These are phyloP conservation scores for Penicillium tannophilum DNA, from an alignment of 495 filamentous ascomycete species.

Conservation along the genomic window DNA sequence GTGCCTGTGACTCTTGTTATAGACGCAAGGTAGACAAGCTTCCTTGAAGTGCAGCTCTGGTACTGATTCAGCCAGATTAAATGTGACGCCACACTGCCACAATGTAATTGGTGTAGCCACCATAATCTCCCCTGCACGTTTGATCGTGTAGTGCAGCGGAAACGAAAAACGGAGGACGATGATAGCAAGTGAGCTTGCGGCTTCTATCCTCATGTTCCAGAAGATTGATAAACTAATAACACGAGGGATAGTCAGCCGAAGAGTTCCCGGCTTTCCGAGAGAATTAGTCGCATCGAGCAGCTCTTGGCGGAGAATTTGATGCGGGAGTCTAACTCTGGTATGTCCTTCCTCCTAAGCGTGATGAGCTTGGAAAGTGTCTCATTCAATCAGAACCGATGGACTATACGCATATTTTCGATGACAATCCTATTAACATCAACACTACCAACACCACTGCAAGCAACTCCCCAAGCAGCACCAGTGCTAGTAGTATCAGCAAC, in stretches of 20 bases:
- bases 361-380: neutral
- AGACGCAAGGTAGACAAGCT: constrained; percentile 44
- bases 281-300: constrained; percentile 45
- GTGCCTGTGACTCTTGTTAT: constrained; percentile 55
- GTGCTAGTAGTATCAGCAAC: constrained; percentile 7
- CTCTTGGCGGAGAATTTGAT: constrained; percentile 37
- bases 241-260: constrained; percentile 23
- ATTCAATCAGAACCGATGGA: constrained; percentile 13
- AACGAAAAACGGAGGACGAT: constrained; percentile 32
- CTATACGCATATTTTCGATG: constrained; percentile 10
- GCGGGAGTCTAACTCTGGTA: constrained; percentile 27
- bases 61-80: constrained; percentile 42
- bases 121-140: constrained; percentile 53
- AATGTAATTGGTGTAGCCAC: constrained; percentile 58
- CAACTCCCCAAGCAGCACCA: constrained; percentile 22
- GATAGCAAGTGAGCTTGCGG: constrained; percentile 21
- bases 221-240: neutral
- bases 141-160: constrained; percentile 38
- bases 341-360: neutral
- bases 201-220: neutral
- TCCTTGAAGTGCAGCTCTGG: neutral
- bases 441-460: constrained; percentile 4
- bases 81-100: constrained; percentile 46
- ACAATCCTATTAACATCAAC: constrained; percentile 8
- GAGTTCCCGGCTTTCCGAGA: constrained; percentile 36